phyloP scores from a whole-genome alignment of 83 land plant genomes.

The Picea abies region DNA sequence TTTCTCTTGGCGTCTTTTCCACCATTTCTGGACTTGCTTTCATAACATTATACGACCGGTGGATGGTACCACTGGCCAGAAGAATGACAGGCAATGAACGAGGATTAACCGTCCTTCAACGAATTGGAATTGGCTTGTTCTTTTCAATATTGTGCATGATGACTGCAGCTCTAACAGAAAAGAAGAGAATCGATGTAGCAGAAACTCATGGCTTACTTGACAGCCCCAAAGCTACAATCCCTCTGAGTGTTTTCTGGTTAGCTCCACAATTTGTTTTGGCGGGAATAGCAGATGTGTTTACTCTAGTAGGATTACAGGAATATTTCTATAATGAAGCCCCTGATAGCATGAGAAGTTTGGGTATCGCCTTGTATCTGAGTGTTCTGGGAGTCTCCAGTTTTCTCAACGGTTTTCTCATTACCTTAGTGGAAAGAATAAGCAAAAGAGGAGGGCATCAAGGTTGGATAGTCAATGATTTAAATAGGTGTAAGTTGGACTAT shows the following conservation, averaged over 20 bases:
- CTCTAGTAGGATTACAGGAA: conserved; percentile 67
- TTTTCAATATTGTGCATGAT: conserved; percentile 39
- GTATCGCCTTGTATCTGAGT: conserved; percentile 37
- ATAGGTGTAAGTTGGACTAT: conserved; percentile 45
- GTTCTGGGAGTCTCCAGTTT: too few relatives aligned
- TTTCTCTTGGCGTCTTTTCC: conserved; percentile 36
- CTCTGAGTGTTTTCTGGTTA: conserved; percentile 60
- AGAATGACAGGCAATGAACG: conserved; percentile 14
- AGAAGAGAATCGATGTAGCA: conserved; percentile 27
- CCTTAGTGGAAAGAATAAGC: conserved; percentile 28
- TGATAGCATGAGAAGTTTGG: conserved; percentile 34
- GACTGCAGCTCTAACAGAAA: conserved; percentile 41
- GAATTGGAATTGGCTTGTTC: conserved; percentile 47
- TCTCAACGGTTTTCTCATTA: too few relatives aligned
- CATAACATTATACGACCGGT: too few relatives aligned
- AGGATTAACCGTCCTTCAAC: conserved; percentile 42
- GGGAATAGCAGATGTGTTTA: conserved; percentile 56
- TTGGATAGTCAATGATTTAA: conserved; percentile 54
- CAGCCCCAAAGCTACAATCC: conserved; percentile 29
- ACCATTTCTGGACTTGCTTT: conserved; percentile 15
- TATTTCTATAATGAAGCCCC: conserved; percentile 63
- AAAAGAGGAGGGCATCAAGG: not conserved
- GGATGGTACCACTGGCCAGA: too few relatives aligned
- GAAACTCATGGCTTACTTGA: conserved; percentile 28
- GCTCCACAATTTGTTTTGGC: conserved; percentile 46